Evolutionary conservation across 305 asterid genomes (phyloP).

Genomic region (Nicotiana rustica): DNA sequence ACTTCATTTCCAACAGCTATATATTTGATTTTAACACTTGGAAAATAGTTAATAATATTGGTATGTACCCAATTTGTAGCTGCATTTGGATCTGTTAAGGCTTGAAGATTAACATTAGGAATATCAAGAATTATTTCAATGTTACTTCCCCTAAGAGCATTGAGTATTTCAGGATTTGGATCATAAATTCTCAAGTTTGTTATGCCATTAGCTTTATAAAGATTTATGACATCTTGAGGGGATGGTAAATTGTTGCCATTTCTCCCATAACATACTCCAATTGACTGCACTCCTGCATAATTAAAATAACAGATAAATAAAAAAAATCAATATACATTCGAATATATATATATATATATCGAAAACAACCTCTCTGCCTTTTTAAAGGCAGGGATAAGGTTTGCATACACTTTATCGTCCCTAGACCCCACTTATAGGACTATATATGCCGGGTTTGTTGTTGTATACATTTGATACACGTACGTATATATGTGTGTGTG

Average conservation of each 20-base stretch:
- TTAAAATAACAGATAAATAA: not conserved
- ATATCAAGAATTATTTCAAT: conserved; percentile 49
- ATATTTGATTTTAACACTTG: conserved; percentile 32
- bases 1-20: conserved; percentile 42
- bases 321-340: not conserved
- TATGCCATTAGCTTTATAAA: conserved; percentile 41
- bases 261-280: conserved; percentile 51
- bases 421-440: no score
- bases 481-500: no score
- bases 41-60: conserved; percentile 15
- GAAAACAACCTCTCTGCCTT: no score
- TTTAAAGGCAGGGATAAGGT: no score
- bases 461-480: no score
- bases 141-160: conserved; percentile 46
- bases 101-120: conserved; percentile 37
- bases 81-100: conserved; percentile 36
- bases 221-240: conserved; percentile 34
- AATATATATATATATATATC: no score
- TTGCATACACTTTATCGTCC: no score
- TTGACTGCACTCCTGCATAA: not conserved
- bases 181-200: conserved; percentile 45
- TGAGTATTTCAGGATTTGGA: conserved; percentile 31
- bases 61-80: conserved; percentile 43
- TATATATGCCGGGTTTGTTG: no score
- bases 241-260: conserved; percentile 39